Evolutionary conservation across 176 grass and related monocot species (phyloP), one percentile per base, ranked within the genome.

Genomic region (Leersia perrieri): DNA sequence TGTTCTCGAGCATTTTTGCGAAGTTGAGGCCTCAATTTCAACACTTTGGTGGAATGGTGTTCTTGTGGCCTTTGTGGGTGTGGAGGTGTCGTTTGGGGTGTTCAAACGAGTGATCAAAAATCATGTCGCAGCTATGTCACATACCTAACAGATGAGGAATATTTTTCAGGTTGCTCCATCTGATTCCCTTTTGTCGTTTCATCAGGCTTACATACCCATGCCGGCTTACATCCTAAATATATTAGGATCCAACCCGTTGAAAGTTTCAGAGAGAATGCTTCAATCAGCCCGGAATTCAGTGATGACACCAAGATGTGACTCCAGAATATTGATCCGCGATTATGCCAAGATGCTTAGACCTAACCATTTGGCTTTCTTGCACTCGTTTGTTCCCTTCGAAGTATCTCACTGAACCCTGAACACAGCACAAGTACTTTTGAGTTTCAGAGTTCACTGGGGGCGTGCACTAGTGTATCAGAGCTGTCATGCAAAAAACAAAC

Each of bases 111-210:
- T 20, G 45, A 49, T 49, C 16, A 49, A 20, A 20, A 40, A 72
- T 63, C 49, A 60, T 23, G 78, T 6, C 27, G 31, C 39, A 49
- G 13, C 2, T 33, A 15, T 40, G 40, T 28, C 60, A 78, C 10
- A 13, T 58, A 30, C 16, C 20, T 9, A 9, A 66, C 76, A 80
- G 30, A 31, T 36, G 16, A 25, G 42, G 65, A 72, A 66, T 81
- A 77, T 81, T 27, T 15, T 36, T 16, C 33, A 22, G 66, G 72
- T 11, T 30, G 20, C 72, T 81, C 71, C 66, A 13, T 34, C 55
- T 1, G 82, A 89, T 85, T 27, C 82, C 3, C 7, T 34, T 80
- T 89, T 76, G 87, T 89, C 87, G 33, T 63, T 42, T 73, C 60
- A 47, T 66, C n/a, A 14, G 64, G 23, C 1, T 15, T 8, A 44